Evolutionary conservation across 108 stramenopile genomes (phyloP), one percentile per base, ranked within the genome.

Genomic region (Epithemia pelagica): DNA sequence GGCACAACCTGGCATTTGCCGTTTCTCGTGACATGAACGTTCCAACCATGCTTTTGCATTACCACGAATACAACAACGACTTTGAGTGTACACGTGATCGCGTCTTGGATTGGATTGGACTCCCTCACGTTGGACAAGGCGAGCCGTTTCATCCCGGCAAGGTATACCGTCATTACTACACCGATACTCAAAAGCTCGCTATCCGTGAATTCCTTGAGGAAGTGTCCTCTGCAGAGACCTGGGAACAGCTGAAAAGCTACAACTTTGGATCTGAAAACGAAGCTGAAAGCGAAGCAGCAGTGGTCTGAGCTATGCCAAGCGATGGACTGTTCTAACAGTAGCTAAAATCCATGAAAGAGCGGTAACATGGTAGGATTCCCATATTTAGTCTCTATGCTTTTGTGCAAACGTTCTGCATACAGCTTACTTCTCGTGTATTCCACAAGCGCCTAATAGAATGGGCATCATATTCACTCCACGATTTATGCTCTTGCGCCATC

Each of bases 1-100:
- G 85, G 85, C 85, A 86, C 67, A 86, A 86, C 59, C 74, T 79
- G 61, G 85, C 82, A 32, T 83, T 86, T 63, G 32, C 55, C 24
- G 75, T 75, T 1, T 81, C 78, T 23, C 72, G 62, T 56, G 73
- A 82, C 53, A 69, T 80, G 59, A 30, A 63, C 30, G 32, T 86
- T 30, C 80, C 85, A 10, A 72, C 78, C 10, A 28, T 73, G 57
- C 61, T 74, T 27, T 24, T 86, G 30, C 79, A 83, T 55, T 86
- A 86, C 68, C 76, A 83, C 27, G 73, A 83, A 56, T 86, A 81
- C 63, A 67, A 67, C 2, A 28, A 54, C 24, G 68, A 79, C 53
- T 81, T 84, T 59, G 71, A 76, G 33, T 23, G 59, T 54, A 78
- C 80, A 0, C 70, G 69, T 22, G 61, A 74, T 26, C 2, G 2